phyloP scores from a whole-genome alignment of 352 stramenopile genomes.

The Globisporangium solare region DNA sequence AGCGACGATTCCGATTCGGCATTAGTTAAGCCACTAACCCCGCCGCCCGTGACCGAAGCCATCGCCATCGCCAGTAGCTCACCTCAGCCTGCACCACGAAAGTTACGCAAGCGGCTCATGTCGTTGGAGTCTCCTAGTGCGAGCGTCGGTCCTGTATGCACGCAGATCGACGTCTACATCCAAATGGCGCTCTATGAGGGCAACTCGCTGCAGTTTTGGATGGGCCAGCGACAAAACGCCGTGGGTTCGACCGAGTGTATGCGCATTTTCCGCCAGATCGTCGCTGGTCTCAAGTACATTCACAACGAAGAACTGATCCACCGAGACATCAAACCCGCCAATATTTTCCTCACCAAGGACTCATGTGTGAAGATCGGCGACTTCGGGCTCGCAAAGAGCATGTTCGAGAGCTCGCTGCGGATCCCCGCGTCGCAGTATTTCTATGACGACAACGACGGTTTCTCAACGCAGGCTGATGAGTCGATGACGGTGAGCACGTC shows the following conservation, averaged over 20 bases:
- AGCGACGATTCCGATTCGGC: not conserved
- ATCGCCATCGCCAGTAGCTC: not conserved
- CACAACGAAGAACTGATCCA: conserved; percentile 70
- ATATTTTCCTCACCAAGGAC: conserved; percentile 73
- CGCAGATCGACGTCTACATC: conserved; percentile 86
- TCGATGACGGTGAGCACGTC: conserved; percentile 18
- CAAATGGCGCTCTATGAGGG: conserved; percentile 94
- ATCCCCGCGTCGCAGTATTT: conserved; percentile 52
- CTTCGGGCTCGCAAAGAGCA: conserved; percentile 78
- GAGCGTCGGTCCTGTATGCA: conserved; percentile 33
- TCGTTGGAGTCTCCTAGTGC: conserved; percentile 19
- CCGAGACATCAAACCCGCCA: conserved; percentile 78
- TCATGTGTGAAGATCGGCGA: conserved; percentile 81
- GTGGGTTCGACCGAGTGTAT: conserved; percentile 54
- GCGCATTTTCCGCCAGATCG: conserved; percentile 65
- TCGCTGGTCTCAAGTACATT: conserved; percentile 73
- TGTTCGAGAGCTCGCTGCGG: conserved; percentile 47
- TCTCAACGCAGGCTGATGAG: not conserved
- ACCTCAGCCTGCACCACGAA: conserved; percentile 4
- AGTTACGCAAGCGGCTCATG: conserved; percentile 14
- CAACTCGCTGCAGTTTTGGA: conserved; percentile 83
- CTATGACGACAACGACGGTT: conserved; percentile 24
- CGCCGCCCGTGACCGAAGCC: not conserved
- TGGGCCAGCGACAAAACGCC: conserved; percentile 39
- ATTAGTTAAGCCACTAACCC: not conserved